A percentile compares a stretch with the other conserved stretches of the same genome.
Conservation (phyloP, 169 alveolate genomes). For the Amoebophrya sp. region DNA sequence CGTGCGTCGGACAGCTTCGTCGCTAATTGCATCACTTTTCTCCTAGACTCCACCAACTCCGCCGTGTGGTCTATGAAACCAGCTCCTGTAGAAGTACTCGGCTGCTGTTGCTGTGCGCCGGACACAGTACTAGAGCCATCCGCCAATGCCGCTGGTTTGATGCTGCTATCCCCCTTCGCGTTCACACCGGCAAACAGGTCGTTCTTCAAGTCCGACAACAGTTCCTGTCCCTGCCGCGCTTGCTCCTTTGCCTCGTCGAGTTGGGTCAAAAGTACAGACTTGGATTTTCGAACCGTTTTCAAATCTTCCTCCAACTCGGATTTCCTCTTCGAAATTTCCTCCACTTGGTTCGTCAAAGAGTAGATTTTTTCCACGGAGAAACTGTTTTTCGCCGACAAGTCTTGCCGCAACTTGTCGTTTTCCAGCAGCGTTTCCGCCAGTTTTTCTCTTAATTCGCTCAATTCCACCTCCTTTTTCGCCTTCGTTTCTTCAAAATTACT, state of each 20-base stretch:
- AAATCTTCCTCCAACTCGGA: not conserved
- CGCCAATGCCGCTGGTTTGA: no score
- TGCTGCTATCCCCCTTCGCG: no score
- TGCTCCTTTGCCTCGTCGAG: conserved; percentile 15
- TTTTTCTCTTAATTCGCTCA: not conserved
- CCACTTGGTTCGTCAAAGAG: not conserved
- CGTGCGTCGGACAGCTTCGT: not conserved
- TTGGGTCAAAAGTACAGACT: not conserved
- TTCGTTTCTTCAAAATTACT: not conserved
- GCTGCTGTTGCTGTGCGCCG: no score
- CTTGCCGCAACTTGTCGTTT: conserved; percentile 13
- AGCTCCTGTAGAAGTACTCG: no score
- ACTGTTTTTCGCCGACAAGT: not conserved
- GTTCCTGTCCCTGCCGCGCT: not conserved
- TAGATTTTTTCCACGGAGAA: not conserved
- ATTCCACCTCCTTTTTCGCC: not conserved
- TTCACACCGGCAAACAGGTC: no score
- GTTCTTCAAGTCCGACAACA: not conserved
- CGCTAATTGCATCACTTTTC: not conserved
- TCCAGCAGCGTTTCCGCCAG: not conserved
- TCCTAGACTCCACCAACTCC: not conserved
- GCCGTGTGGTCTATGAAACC: not conserved
- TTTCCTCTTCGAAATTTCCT: not conserved
- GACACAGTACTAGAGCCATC: no score
- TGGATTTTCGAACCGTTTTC: not conserved